Percentiles rank a stretch among this genome's conserved stretches.
phyloP scores from a whole-genome alignment of 768 basidiomycete genomes.

The Collybia mongolica region DNA sequence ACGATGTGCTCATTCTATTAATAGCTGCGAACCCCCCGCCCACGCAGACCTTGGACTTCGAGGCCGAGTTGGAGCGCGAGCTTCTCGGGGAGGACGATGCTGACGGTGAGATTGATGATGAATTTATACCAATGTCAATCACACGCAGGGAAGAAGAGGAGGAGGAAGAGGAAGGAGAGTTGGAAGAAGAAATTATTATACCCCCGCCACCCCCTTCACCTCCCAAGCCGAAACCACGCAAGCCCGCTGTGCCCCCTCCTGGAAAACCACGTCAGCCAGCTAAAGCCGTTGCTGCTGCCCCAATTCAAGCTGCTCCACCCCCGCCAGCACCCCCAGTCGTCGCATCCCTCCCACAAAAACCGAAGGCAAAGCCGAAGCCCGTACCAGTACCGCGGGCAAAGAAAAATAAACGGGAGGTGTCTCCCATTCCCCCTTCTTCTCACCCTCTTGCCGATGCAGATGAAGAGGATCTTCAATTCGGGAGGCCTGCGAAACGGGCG shows the following conservation, averaged over 20 bases:
- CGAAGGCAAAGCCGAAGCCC: constrained; percentile 5
- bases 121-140: constrained; percentile 30
- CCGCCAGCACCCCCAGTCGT: background rate
- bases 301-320: constrained; percentile 6
- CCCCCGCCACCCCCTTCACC: constrained; percentile 25
- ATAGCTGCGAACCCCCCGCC: constrained; percentile 20
- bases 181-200: constrained; percentile 18
- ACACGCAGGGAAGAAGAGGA: constrained; percentile 30
- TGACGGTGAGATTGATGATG: constrained; percentile 39
- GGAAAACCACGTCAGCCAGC: background rate
- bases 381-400: constrained; percentile 3
- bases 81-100: constrained; percentile 26
- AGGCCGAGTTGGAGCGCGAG: constrained; percentile 26
- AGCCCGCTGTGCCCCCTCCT: no score
- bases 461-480: constrained; percentile 50
- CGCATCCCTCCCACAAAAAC: constrained; percentile 3
- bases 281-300: constrained; percentile 21
- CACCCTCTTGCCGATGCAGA: constrained; percentile 28
- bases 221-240: constrained; percentile 26
- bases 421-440: constrained; percentile 9
- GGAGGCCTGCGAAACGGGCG: constrained; percentile 41
- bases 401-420: constrained; percentile 25
- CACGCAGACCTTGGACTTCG: constrained; percentile 13
- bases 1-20: constrained; percentile 6
- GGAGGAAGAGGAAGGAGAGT: constrained; percentile 28